Evolutionary conservation across 306 rosid species (phyloP), one percentile per base, ranked within the genome.

Genomic region (Carpinus viminea): DNA sequence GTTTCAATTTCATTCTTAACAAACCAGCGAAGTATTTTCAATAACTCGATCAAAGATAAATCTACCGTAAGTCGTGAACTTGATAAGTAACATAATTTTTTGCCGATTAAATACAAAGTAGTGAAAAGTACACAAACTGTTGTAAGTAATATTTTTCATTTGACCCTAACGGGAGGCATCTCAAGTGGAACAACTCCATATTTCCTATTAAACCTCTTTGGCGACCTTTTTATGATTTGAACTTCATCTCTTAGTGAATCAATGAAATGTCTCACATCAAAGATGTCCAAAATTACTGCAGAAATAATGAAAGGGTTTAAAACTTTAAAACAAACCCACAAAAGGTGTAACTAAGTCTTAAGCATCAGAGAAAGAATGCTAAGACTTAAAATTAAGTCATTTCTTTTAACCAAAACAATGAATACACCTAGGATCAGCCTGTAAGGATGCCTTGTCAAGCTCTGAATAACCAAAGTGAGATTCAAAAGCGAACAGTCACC

Each of bases 151-250:
- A 95, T 68, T 82, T 91, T 75, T 93, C 98, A 43, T 77, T 91
- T 9, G 99, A 93, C 99, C 99, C 99, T 95, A 88, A 95, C 87
- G 73, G 99, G 99, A 83, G 98, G 91, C 98, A 95, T 95, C 86
- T 78, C 82, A 21, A 90, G 72, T 62, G 84, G 82, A 57, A 82
- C 80, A 81, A 74, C 65, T 56, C 96, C 97, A 87, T 83, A 64
- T 83, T 90, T 91, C 77, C 89, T 80, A 76, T 78, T 81, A 76
- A 86, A 89, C 87, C 54, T 86, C 76, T 93, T 95, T 36, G 99
- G 99, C 80, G 93, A 85, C 86, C 98, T 89, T 90, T 86, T 93
- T 70, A 95, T 88, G 76, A 95, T 95, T 79, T 85, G 93, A 77
- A 95, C 92, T 91, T 95, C 96, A 78, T 95, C 96, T 87, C 97